Percentiles rank a stretch among this genome's conserved stretches.
phyloP scores from a whole-genome alignment of 108 stramenopile genomes.

The Cyclostephanos invisitatus region DNA sequence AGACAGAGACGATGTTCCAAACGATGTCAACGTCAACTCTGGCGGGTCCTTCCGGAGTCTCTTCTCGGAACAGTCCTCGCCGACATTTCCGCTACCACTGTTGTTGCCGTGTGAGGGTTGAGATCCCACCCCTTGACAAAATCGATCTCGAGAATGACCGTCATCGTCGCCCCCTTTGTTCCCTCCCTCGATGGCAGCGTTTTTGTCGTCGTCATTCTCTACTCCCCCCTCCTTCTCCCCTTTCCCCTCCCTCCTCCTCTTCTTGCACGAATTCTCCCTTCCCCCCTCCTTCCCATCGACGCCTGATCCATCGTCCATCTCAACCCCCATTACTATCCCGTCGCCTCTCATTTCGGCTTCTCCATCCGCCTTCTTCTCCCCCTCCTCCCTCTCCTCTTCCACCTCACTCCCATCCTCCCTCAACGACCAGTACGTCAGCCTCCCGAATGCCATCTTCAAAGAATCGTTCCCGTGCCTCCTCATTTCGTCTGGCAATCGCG shows the following conservation, averaged over 20 bases:
- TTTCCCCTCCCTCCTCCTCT: constrained; percentile 1
- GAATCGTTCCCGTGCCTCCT: constrained; percentile 17
- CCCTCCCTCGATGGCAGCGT: background rate
- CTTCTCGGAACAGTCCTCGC: background rate
- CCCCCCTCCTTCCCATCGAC: background rate
- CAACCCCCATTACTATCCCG: background rate
- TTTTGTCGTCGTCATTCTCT: background rate
- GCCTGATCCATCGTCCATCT: no score
- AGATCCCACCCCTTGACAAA: background rate
- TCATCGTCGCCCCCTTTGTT: background rate
- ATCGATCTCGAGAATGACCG: background rate
- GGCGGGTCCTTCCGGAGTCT: background rate
- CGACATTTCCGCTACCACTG: background rate
- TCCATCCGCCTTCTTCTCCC: no score
- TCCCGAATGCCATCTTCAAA: background rate
- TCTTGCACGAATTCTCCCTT: background rate
- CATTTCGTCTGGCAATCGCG: constrained; percentile 1
- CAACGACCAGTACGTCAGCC: constrained; percentile 2
- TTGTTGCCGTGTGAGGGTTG: no score
- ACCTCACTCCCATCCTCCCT: background rate
- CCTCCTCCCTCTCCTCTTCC: background rate
- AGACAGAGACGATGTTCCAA: no score
- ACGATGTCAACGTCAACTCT: background rate
- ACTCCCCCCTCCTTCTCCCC: background rate
- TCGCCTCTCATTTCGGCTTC: background rate